These are phyloP conservation scores for Cadophora gregata DNA, from an alignment of 2,329 filamentous ascomycete genomes.

Conservation along the genomic window DNA sequence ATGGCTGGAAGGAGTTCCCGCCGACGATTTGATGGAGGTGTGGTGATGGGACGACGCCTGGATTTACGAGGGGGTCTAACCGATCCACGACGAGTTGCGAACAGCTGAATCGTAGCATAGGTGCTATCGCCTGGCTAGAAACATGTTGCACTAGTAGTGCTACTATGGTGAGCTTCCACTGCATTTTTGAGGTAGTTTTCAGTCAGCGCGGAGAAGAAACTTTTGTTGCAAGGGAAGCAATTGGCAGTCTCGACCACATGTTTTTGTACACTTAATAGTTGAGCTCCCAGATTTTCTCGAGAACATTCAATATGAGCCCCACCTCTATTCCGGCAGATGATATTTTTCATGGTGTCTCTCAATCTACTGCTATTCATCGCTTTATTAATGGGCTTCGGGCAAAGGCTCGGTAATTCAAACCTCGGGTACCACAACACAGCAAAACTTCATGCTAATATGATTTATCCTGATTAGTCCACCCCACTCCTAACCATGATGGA, in stretches of 20 bases:
- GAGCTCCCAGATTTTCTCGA: constrained; percentile 3
- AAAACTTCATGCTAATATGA: constrained; percentile 14
- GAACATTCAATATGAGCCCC: background rate
- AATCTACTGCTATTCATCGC: constrained; percentile 24
- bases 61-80: constrained; percentile 30
- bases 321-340: constrained; percentile 25
- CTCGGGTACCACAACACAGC: background rate
- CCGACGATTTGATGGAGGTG: constrained; percentile 32
- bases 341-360: background rate
- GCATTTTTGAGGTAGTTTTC: constrained; percentile 18
- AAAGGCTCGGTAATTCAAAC: constrained; percentile 23
- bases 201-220: background rate
- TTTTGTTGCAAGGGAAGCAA: background rate
- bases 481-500: background rate
- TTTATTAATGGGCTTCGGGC: constrained; percentile 32
- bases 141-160: constrained; percentile 21
- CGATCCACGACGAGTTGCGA: constrained; percentile 31
- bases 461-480: background rate
- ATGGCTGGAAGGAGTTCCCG: constrained; percentile 30
- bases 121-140: constrained; percentile 23
- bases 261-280: background rate
- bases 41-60: constrained; percentile 26
- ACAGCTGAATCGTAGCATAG: constrained; percentile 31
- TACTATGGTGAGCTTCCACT: constrained; percentile 23
- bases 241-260: background rate